Evolutionary conservation across 1,284 basidiomycete species (phyloP).

Genomic region (Phylloporus sp.): DNA sequence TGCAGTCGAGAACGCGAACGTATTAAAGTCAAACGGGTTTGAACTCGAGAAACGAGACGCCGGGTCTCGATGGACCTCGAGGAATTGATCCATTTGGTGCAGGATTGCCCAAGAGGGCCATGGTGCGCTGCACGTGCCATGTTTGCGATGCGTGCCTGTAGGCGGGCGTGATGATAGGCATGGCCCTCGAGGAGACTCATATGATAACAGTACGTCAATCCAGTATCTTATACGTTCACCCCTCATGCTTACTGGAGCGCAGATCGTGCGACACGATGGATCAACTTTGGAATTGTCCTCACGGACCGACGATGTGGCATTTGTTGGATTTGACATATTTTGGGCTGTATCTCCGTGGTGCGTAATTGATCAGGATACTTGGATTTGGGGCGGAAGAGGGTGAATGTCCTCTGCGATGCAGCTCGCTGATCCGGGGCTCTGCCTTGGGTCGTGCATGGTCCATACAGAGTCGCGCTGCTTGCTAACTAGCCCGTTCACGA

Average conservation of each 20-base stretch:
- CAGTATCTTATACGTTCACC: not conserved
- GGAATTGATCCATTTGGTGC: slow-evolving; percentile 88
- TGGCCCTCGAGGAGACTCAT: slow-evolving; percentile 75
- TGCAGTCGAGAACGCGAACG: slow-evolving; percentile 85
- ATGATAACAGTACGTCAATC: slow-evolving; percentile 77
- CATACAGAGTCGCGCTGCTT: not conserved
- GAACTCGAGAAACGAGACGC: slow-evolving; percentile 64
- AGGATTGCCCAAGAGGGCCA: slow-evolving; percentile 77
- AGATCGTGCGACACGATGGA: slow-evolving; percentile 92
- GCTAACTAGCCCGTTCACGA: not conserved
- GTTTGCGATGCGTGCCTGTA: slow-evolving; percentile 96
- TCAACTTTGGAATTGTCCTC: slow-evolving; percentile 98
- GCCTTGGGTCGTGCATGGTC: too few relatives aligned
- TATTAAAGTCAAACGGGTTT: slow-evolving; percentile 89
- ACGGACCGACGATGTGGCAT: slow-evolving; percentile 97
- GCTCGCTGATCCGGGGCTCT: too few relatives aligned
- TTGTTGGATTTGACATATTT: slow-evolving; percentile 48
- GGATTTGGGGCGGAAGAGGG: slow-evolving; percentile 7
- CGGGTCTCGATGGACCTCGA: slow-evolving; percentile 81
- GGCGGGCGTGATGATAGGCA: slow-evolving; percentile 96
- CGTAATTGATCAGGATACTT: slow-evolving; percentile 32
- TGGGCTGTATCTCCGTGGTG: slow-evolving; percentile 32
- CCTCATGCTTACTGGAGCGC: not conserved
- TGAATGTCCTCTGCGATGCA: not conserved
- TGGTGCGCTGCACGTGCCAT: slow-evolving; percentile 92